Evolutionary conservation across 164 flowering plant genomes (phyloP).

Genomic region (Buxus sempervirens): DNA sequence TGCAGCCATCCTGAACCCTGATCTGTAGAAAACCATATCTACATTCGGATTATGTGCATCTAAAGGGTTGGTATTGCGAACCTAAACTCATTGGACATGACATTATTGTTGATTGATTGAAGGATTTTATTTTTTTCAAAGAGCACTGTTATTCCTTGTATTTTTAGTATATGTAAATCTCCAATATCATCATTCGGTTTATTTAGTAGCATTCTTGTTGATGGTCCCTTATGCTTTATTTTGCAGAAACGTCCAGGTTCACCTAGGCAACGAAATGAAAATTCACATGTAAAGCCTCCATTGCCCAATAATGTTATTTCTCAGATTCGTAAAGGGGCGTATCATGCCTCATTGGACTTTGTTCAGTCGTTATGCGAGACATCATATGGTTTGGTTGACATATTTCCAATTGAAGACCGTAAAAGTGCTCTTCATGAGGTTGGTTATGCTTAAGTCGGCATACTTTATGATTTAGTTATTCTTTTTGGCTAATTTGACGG

Average conservation of each 20-base stretch:
- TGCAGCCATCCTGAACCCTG: no score
- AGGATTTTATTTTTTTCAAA: no score
- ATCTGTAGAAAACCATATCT: no score
- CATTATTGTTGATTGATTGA: no score
- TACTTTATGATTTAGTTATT: neutral
- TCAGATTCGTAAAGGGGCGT: slow-evolving; percentile 84
- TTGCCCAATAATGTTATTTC: slow-evolving; percentile 65
- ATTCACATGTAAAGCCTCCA: slow-evolving; percentile 67
- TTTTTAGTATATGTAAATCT: no score
- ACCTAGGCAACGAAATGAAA: slow-evolving; percentile 61
- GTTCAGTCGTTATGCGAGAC: slow-evolving; percentile 89
- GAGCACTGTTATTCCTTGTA: no score
- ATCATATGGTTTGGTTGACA: slow-evolving; percentile 84
- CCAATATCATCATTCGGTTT: neutral
- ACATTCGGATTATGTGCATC: no score
- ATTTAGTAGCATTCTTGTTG: neutral
- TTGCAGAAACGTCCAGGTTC: slow-evolving; percentile 75
- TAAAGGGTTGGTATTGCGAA: no score
- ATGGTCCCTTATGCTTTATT: slow-evolving; percentile 10
- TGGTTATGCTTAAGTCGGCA: slow-evolving; percentile 12
- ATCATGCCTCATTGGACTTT: slow-evolving; percentile 92
- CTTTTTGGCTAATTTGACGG: slow-evolving; percentile 8
- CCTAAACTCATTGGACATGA: no score
- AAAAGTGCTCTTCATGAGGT: slow-evolving; percentile 96
- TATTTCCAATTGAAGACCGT: slow-evolving; percentile 96